Evolutionary conservation across 2,329 filamentous ascomycete genomes (phyloP).

Genomic region (Fusarium nurragi): DNA sequence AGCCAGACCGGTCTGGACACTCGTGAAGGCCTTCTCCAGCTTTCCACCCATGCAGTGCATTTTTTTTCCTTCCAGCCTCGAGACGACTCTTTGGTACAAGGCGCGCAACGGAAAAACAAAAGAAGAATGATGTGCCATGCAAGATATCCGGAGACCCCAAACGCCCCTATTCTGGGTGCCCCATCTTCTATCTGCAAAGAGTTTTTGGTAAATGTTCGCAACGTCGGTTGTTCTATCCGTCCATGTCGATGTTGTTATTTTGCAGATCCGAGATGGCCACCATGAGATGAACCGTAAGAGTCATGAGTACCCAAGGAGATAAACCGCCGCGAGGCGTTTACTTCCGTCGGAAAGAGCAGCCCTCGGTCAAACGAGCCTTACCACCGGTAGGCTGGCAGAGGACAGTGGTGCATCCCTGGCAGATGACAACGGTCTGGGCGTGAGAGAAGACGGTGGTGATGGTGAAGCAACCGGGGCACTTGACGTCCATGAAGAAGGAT

Average conservation of each 20-base stretch:
- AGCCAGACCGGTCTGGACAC: constrained; percentile 55
- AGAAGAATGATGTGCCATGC: constrained; percentile 66
- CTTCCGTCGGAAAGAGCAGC: constrained; percentile 99
- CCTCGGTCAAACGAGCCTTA: constrained; percentile 98
- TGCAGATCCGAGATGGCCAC: constrained; percentile 69
- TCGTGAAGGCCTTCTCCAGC: constrained; percentile 69
- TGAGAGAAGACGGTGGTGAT: constrained; percentile 99
- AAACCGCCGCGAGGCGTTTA: constrained; percentile 70
- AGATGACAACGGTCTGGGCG: constrained; percentile 99
- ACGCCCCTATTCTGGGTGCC: constrained; percentile 74
- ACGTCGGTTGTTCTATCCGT: constrained; percentile 59
- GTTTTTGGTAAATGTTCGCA: constrained; percentile 54
- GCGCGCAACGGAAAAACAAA: constrained; percentile 59
- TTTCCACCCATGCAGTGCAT: constrained; percentile 65
- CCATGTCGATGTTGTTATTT: constrained; percentile 60
- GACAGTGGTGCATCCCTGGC: constrained; percentile 98
- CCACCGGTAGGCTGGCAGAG: constrained; percentile 99
- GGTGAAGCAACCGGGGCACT: constrained; percentile 99
- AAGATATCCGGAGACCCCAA: constrained; percentile 84
- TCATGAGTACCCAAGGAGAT: constrained; percentile 60
- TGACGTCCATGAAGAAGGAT: constrained; percentile 99
- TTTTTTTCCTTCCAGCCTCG: constrained; percentile 52
- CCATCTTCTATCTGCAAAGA: constrained; percentile 78
- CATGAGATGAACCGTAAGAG: constrained; percentile 60
- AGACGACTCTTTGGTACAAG: constrained; percentile 59